Conservation (phyloP, 805 yeast species). For the Cyberlindnera amylophila region DNA sequence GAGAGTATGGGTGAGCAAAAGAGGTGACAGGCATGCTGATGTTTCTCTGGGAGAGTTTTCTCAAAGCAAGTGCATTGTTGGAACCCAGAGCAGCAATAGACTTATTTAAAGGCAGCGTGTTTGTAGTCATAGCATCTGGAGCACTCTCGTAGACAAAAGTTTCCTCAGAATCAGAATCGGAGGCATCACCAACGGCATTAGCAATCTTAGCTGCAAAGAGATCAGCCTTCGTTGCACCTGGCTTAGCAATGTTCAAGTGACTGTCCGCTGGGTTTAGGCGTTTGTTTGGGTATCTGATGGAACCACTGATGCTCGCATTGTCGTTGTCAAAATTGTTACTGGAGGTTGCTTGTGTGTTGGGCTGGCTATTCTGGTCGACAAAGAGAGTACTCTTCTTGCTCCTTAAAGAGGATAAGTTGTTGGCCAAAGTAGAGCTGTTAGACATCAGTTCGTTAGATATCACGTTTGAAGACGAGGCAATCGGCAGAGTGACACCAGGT, state of each 20-base stretch:
- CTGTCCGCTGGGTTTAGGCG: slow-evolving; percentile 19
- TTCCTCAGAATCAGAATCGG: slow-evolving; percentile 86
- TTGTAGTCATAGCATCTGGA: slow-evolving; percentile 24
- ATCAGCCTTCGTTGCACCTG: slow-evolving; percentile 71
- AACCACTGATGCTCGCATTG: slow-evolving; percentile 23
- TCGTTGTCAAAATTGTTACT: slow-evolving; percentile 19
- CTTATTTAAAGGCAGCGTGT: slow-evolving; percentile 19
- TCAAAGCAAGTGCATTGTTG: slow-evolving; percentile 16
- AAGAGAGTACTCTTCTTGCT: slow-evolving; percentile 35
- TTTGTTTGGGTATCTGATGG: slow-evolving; percentile 23
- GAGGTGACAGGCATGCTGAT: slow-evolving; percentile 26
- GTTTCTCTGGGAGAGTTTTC: slow-evolving; percentile 25
- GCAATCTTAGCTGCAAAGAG: slow-evolving; percentile 94
- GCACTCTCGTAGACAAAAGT: slow-evolving; percentile 85
- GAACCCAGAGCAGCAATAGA: slow-evolving; percentile 9
- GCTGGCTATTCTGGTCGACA: slow-evolving; percentile 12
- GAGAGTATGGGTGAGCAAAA: slow-evolving; percentile 7
- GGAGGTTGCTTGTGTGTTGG: slow-evolving; percentile 9
- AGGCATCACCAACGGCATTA: slow-evolving; percentile 87
- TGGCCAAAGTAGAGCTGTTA: slow-evolving; percentile 27
- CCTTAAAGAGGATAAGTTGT: slow-evolving; percentile 28
- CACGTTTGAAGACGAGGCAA: slow-evolving; percentile 18
- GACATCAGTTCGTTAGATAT: slow-evolving; percentile 17
- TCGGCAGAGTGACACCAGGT: slow-evolving; percentile 27
- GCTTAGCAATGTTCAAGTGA: slow-evolving; percentile 19